phyloP scores from a whole-genome alignment of 2,329 filamentous ascomycete genomes.

The Grosmannia serpens region DNA sequence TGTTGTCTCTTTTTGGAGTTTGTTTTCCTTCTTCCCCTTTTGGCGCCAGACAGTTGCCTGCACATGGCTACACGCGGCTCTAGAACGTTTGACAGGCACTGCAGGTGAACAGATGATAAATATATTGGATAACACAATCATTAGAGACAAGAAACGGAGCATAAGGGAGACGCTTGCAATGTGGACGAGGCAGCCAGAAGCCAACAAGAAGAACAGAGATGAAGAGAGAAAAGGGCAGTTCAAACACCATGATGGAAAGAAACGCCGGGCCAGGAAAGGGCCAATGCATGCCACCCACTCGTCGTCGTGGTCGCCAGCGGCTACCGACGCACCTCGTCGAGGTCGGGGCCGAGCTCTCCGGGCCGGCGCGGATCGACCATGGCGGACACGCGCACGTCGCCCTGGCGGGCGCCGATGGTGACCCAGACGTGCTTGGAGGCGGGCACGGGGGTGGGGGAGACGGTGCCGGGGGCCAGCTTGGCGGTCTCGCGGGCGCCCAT shows the following conservation, averaged over 20 bases:
- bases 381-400: conserved; percentile 43
- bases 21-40: no score
- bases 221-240: not conserved
- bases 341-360: conserved; percentile 40
- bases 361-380: conserved; percentile 44
- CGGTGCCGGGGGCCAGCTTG: conserved; percentile 22
- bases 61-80: not conserved
- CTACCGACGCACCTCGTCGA: conserved; percentile 31
- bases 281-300: no score
- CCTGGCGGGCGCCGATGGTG: conserved; percentile 51
- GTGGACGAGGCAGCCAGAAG: not conserved
- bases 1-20: no score
- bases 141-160: not conserved
- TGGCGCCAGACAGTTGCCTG: not conserved
- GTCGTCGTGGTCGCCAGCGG: not conserved
- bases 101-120: not conserved
- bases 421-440: conserved; percentile 55
- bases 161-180: not conserved
- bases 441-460: conserved; percentile 14
- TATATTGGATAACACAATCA: not conserved
- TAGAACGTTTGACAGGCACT: not conserved
- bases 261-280: not conserved
- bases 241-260: not conserved
- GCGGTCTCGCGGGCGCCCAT: conserved; percentile 42
- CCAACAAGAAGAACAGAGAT: not conserved